A percentile compares a stretch with the other conserved stretches of the same genome.
phyloP scores from a whole-genome alignment of 1,284 basidiomycete genomes.

The Trichosporon faecale region DNA sequence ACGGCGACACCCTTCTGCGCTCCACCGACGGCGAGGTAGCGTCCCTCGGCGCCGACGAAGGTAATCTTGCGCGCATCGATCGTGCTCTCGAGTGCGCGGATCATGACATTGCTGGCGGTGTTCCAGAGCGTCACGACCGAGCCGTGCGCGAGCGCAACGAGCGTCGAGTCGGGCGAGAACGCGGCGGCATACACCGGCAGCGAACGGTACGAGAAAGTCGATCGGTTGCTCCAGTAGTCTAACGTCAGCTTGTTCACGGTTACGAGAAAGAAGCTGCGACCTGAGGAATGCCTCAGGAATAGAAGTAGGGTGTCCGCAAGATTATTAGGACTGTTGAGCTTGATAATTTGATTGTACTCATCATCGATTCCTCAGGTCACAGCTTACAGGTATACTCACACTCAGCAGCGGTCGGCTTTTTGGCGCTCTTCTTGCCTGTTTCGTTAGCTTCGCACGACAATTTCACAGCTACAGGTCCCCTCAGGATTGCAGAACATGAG shows the following conservation, averaged over 20 bases:
- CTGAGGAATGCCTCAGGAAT: slow-evolving; percentile 43
- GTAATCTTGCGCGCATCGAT: slow-evolving; percentile 37
- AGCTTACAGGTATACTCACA: slow-evolving; percentile 37
- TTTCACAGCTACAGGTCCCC: slow-evolving; percentile 12
- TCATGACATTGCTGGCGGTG: slow-evolving; percentile 63
- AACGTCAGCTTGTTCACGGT: slow-evolving; percentile 26
- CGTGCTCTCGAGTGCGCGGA: slow-evolving; percentile 63
- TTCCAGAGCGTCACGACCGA: slow-evolving; percentile 74
- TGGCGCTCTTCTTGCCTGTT: slow-evolving; percentile 38
- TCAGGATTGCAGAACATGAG: slow-evolving; percentile 53
- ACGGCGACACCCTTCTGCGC: slow-evolving; percentile 61
- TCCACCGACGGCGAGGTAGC: slow-evolving; percentile 58
- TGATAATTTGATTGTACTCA: slow-evolving; percentile 47
- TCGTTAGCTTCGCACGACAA: neutral
- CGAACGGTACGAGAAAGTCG: slow-evolving; percentile 67
- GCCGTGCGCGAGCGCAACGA: slow-evolving; percentile 73
- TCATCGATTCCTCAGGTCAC: slow-evolving; percentile 34
- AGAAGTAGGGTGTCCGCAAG: slow-evolving; percentile 52
- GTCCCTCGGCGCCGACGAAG: slow-evolving; percentile 53
- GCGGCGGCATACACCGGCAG: slow-evolving; percentile 63
- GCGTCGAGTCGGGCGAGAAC: slow-evolving; percentile 83
- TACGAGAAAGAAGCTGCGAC: slow-evolving; percentile 8
- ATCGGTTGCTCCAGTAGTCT: slow-evolving; percentile 77
- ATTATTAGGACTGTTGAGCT: slow-evolving; percentile 54
- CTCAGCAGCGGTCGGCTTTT: slow-evolving; percentile 37